Base-by-base conservation (phyloP, 2,329 filamentous ascomycete species). In the Claviceps purpurea region DNA sequence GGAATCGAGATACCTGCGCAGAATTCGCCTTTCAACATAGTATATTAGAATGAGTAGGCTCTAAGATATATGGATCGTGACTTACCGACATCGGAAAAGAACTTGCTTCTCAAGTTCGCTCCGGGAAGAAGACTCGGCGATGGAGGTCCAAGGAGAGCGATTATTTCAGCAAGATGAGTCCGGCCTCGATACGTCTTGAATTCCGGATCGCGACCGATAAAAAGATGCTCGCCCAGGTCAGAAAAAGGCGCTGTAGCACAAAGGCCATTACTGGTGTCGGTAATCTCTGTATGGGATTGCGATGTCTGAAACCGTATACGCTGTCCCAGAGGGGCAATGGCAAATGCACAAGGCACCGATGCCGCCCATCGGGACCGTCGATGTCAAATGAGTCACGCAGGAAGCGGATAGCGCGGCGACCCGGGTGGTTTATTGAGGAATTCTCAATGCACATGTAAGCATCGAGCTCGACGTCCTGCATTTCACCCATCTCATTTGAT, bases 81-180 rank as follows among this genome's bases (percentile, higher is more conserved):
- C 14, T 5, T 62, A 66, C 68, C 68, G 52, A 64, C 48, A 4
- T 63, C 55, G 0, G 66, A 63, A 50, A 73, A 74, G 59, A 71
- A 74, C 47, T 68, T 69, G 0, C 53, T 40, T 1, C 51, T 68
- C 7, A 57, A 51, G 4, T 59, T 57, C 2, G 67, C 68, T 11
- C 48, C 59, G 0, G 56, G 50, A 58, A 72, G 60, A 3, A 74
- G 59, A 2, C 54, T 56, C 26, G 8, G 26, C 8, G 26, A 10
- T 30, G 26, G 8, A 30, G 26, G 24, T 26, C 24, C 24, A 26
- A 1, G 57, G 50, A 1, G 71, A 69, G 1, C 72, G 72, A 74
- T 68, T 1, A 76, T 74, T 53, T 77, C 71, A 1, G 73, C 71
- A 20, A 77, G 68, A 57, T 74, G 73, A 0, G 70, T 70, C 50